Evolutionary conservation across 116 monocot genomes (phyloP).

Genomic region (Thalassia testudinum): DNA sequence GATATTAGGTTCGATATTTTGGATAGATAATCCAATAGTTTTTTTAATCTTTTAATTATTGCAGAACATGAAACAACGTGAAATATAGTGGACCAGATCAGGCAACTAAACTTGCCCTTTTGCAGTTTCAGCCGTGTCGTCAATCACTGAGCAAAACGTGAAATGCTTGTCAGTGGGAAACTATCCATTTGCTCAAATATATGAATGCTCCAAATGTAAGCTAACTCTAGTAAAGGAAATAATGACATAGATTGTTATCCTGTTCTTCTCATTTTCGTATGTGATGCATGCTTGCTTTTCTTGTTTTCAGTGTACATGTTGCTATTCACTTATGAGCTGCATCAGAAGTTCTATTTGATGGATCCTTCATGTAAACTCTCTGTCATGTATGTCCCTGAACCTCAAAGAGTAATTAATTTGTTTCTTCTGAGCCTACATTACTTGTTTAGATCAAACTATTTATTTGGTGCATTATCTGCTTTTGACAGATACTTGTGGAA

Average conservation of each 20-base stretch:
- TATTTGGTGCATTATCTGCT: no score
- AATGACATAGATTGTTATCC: background rate
- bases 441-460: no score
- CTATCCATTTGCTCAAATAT: conserved; percentile 48
- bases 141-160: conserved; percentile 2
- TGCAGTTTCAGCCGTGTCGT: conserved; percentile 1
- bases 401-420: background rate
- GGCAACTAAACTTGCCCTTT: background rate
- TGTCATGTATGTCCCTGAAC: conserved; percentile 38
- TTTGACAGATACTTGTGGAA: no score
- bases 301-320: conserved; percentile 46
- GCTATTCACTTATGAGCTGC: conserved; percentile 72
- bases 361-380: conserved; percentile 30
- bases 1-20: no score
- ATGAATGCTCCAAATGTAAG: conserved; percentile 79
- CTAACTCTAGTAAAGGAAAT: background rate
- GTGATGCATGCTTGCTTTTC: background rate
- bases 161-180: conserved; percentile 7
- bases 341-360: conserved; percentile 35
- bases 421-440: background rate
- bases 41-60: no score
- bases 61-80: no score
- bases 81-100: no score
- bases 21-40: no score
- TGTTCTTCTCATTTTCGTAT: background rate